phyloP scores from a whole-genome alignment of 441 rosid species.

The Dalechampia spathulata region DNA sequence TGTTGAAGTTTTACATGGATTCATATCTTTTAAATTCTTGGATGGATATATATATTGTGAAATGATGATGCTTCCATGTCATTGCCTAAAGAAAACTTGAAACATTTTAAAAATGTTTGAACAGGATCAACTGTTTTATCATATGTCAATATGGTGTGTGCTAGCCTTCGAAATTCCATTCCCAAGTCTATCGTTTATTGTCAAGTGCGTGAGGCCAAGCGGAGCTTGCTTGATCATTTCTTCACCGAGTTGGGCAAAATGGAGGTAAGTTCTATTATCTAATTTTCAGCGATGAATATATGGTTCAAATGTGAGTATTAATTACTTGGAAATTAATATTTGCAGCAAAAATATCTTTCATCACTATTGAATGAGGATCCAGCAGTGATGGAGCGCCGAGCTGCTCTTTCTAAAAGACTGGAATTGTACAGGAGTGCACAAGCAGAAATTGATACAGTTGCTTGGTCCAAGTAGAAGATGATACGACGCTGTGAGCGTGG shows the following conservation, averaged over 20 bases:
- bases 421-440: constrained; percentile 90
- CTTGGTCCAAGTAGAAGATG: constrained; percentile 96
- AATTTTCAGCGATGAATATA: not conserved
- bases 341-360: constrained; percentile 78
- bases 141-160: constrained; percentile 89
- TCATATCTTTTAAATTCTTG: too few species aligned
- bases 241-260: constrained; percentile 82
- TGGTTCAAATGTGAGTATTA: not conserved
- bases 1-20: too few species aligned
- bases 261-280: constrained; percentile 45
- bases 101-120: constrained; percentile 6
- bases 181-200: constrained; percentile 90
- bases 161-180: constrained; percentile 71
- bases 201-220: constrained; percentile 94
- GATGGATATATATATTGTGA: too few species aligned
- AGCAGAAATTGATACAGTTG: constrained; percentile 75
- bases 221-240: constrained; percentile 84
- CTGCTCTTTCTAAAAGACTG: constrained; percentile 69
- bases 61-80: too few species aligned
- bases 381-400: constrained; percentile 86
- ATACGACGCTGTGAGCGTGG: not conserved
- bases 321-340: too few species aligned
- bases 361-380: constrained; percentile 89
- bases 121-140: constrained; percentile 85
- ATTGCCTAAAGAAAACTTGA: not conserved